phyloP scores from a whole-genome alignment of 805 yeast species.

The Zygosaccharomyces bailii region DNA sequence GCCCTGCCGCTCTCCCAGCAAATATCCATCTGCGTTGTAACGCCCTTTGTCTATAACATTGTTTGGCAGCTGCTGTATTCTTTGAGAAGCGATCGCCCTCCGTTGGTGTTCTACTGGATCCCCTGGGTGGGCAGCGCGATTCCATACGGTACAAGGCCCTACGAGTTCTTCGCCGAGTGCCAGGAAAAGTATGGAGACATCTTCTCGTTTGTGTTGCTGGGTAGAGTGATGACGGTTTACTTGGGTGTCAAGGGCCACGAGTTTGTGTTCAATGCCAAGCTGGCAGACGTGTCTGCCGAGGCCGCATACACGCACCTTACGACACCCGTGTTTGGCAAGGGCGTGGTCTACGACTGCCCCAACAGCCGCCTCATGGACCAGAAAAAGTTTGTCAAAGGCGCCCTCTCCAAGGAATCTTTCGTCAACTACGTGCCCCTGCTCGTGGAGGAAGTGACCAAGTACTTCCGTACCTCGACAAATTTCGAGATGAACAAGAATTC shows the following conservation, averaged over 20 bases:
- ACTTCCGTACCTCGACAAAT: constrained; percentile 51
- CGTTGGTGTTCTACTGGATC: constrained; percentile 85
- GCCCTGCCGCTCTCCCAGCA: constrained; percentile 38
- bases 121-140: constrained; percentile 96
- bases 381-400: constrained; percentile 91
- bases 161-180: constrained; percentile 77
- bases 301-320: constrained; percentile 94
- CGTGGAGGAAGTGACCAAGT: constrained; percentile 67
- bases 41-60: constrained; percentile 63
- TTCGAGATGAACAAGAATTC: constrained; percentile 42
- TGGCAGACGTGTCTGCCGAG: constrained; percentile 89
- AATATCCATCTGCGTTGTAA: constrained; percentile 32
- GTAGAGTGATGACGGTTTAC: constrained; percentile 91
- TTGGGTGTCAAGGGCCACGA: constrained; percentile 98
- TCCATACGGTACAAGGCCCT: constrained; percentile 88
- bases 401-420: constrained; percentile 83
- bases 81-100: constrained; percentile 78
- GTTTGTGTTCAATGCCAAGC: constrained; percentile 86
- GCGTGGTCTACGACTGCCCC: constrained; percentile 96
- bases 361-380: constrained; percentile 95
- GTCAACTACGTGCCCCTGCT: constrained; percentile 83
- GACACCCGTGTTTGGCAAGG: constrained; percentile 98
- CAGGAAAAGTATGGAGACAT: constrained; percentile 87
- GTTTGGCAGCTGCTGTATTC: constrained; percentile 67
- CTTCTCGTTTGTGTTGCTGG: constrained; percentile 84